These are phyloP conservation scores for Venturia pyrina DNA, from an alignment of 2,329 filamentous ascomycete genomes.

Conservation along the genomic window DNA sequence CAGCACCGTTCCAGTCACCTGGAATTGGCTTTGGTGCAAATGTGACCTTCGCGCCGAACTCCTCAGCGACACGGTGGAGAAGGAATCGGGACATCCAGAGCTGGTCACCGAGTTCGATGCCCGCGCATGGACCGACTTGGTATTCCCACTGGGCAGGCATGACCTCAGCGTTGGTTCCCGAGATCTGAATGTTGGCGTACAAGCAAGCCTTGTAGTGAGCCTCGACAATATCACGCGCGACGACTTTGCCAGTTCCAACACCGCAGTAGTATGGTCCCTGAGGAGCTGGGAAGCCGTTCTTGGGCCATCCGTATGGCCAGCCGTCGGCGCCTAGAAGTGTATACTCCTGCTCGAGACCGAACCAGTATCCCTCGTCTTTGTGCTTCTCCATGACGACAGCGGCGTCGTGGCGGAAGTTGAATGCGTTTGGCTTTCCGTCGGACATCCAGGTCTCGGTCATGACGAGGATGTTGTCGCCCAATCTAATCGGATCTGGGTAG, in stretches of 20 bases:
- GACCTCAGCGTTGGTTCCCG: slow-evolving; percentile 97
- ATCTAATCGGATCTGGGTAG: slow-evolving; percentile 87
- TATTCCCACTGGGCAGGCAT: slow-evolving; percentile 98
- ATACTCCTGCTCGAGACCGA: slow-evolving; percentile 97
- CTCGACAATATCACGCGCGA: slow-evolving; percentile 96
- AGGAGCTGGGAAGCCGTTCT: slow-evolving; percentile 79
- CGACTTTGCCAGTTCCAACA: slow-evolving; percentile 94
- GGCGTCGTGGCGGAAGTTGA: slow-evolving; percentile 92
- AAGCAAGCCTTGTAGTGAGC: slow-evolving; percentile 85
- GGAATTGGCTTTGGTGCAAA: slow-evolving; percentile 92
- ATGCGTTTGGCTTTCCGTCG: slow-evolving; percentile 94
- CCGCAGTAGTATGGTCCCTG: slow-evolving; percentile 97
- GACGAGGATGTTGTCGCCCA: slow-evolving; percentile 84
- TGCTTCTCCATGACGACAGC: slow-evolving; percentile 83
- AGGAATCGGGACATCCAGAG: slow-evolving; percentile 91
- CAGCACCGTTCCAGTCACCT: slow-evolving; percentile 95
- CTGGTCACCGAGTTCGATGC: slow-evolving; percentile 89
- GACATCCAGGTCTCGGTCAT: slow-evolving; percentile 90
- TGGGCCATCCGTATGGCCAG: slow-evolving; percentile 87
- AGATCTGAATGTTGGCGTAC: slow-evolving; percentile 86
- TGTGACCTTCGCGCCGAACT: slow-evolving; percentile 92
- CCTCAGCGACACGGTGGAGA: slow-evolving; percentile 83
- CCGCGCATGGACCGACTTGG: slow-evolving; percentile 84
- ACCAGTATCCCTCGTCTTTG: slow-evolving; percentile 80
- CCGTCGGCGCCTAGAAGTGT: slow-evolving; percentile 78